Evolutionary conservation across 768 basidiomycete species (phyloP).

Genomic region (Tulasnella sp.): DNA sequence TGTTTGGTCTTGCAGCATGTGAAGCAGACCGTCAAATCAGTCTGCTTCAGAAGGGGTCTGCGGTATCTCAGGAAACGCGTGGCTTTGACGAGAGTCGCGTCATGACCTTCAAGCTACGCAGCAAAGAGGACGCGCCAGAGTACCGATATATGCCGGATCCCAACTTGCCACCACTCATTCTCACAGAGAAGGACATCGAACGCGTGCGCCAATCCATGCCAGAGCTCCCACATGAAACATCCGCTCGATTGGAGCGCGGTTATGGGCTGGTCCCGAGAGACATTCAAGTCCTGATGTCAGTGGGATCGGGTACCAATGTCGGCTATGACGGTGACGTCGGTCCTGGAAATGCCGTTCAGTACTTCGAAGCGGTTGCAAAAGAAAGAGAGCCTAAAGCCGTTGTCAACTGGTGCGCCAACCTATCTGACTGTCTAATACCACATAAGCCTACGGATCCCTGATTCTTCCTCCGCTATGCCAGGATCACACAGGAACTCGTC

Average conservation of each 20-base stretch:
- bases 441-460: neutral
- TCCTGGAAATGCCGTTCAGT: slow-evolving; percentile 47
- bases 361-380: slow-evolving; percentile 63
- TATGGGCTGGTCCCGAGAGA: slow-evolving; percentile 53
- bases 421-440: too few relatives aligned
- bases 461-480: slow-evolving; percentile 29
- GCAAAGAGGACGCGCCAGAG: slow-evolving; percentile 90
- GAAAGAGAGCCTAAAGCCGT: slow-evolving; percentile 57
- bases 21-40: slow-evolving; percentile 74
- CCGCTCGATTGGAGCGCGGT: slow-evolving; percentile 39
- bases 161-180: slow-evolving; percentile 71
- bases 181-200: slow-evolving; percentile 38
- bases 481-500: slow-evolving; percentile 82
- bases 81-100: slow-evolving; percentile 77
- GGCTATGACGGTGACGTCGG: slow-evolving; percentile 47
- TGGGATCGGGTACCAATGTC: slow-evolving; percentile 58
- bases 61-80: slow-evolving; percentile 75
- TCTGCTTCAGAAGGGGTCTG: slow-evolving; percentile 35
- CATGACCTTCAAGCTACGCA: slow-evolving; percentile 71
- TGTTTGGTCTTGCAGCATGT: slow-evolving; percentile 38
- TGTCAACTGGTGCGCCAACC: slow-evolving; percentile 76
- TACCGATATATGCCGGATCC: slow-evolving; percentile 98
- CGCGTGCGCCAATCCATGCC: slow-evolving; percentile 48
- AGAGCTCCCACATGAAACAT: slow-evolving; percentile 59
- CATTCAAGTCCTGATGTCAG: slow-evolving; percentile 59